Evolutionary conservation across 495 filamentous ascomycete genomes (phyloP), one percentile per base, ranked within the genome.

Genomic region (Staphylotrichum longicolle): DNA sequence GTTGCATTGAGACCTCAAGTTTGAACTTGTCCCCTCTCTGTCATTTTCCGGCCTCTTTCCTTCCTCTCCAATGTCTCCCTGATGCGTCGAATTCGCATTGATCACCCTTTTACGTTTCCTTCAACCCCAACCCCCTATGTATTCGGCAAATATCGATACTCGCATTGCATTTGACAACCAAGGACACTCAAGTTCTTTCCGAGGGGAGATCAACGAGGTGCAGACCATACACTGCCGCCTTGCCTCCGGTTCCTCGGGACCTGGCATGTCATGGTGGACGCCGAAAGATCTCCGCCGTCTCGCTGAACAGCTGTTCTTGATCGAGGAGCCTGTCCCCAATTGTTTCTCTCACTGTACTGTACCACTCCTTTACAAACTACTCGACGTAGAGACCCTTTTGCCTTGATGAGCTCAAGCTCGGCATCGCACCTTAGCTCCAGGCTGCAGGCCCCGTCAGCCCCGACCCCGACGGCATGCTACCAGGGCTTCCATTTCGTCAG

Each of bases 181-280:
- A n/a, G 6, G 34, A 52, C 33, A 52, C 11, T 20, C 14, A 37
- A 42, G 34, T 51, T 34, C 3, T 32, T 12, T 11, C 6, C 35
- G 47, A 12, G 14, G n/a, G 7, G 12, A 10, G 27, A 15, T 27
- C 0, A 15, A 15, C 39, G 5, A 5, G 4, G 7, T 48, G 8
- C n/a, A 48, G 7, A 8, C n/a, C 12, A 2, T 30, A 37, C 33
- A 14, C 7, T 10, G 10, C 39, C 5, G 33, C 41, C 7, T 5
- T 6, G 33, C 33, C 11, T 41, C 9, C 35, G 35, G 33, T 32
- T 35, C 20, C 39, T 46, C 10, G 12, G 45, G 35, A 6, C 12
- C 11, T 15, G n/a, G 5, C 39, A 30, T 44, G 48, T 12, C 47
- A 59, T 59, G 57, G 57, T 59, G 37, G 57, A 14, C 40, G 9